Evolutionary conservation across 495 filamentous ascomycete species (phyloP).

Genomic region (Talaromyces thailandensis): DNA sequence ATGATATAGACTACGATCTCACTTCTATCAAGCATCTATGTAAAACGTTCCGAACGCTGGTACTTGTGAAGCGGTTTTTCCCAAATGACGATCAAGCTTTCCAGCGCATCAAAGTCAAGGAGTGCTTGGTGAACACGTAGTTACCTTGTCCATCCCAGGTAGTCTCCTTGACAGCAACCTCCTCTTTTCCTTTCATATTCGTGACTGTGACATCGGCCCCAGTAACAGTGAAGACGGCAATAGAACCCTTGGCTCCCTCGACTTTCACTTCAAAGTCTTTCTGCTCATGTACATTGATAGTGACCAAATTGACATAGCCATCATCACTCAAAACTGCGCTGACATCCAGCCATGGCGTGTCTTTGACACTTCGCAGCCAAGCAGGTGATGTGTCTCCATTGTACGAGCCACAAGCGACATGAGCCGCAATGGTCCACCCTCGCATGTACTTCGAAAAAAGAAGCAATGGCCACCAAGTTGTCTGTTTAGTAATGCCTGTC

Average conservation of each 20-base stretch:
- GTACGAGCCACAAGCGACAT: conserved; percentile 51
- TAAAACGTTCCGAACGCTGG: background rate
- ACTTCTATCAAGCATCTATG: background rate
- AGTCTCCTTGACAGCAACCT: conserved; percentile 50
- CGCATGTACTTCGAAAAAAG: conserved; percentile 69
- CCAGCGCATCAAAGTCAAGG: conserved; percentile 60
- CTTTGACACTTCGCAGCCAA: conserved; percentile 55
- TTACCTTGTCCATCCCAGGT: conserved; percentile 49
- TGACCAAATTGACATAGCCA: conserved; percentile 53
- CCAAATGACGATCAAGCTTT: conserved; percentile 22
- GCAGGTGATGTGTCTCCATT: conserved; percentile 53
- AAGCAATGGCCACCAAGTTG: conserved; percentile 69
- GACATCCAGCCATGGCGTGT: conserved; percentile 64
- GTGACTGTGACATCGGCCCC: conserved; percentile 43
- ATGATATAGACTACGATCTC: background rate
- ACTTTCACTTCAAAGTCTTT: conserved; percentile 47
- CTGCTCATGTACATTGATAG: conserved; percentile 58
- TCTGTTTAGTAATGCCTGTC: conserved; percentile 57
- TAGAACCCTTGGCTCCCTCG: conserved; percentile 38
- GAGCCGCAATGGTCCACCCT: conserved; percentile 52
- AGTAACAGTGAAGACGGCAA: conserved; percentile 51
- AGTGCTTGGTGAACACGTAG: conserved; percentile 56
- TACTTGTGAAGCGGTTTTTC: background rate
- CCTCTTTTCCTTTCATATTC: conserved; percentile 52
- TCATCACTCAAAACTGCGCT: conserved; percentile 54